A percentile compares a stretch with the other conserved stretches of the same genome.
Evolutionary conservation across 345 rosid genomes (phyloP).

Genomic region (Noccaea caerulescens): DNA sequence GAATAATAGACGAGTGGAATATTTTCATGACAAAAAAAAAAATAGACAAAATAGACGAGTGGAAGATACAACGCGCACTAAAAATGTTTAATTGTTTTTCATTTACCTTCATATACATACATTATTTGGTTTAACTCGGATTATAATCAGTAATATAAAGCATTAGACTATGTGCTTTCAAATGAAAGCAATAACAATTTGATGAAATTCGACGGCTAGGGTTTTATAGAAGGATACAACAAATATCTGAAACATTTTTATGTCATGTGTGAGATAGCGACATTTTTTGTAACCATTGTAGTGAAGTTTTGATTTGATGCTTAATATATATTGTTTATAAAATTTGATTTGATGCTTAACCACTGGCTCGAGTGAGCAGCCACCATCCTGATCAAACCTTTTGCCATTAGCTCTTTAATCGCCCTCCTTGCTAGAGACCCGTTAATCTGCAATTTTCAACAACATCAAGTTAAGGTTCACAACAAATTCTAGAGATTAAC

Average conservation of each 20-base stretch:
- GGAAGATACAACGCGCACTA: not conserved
- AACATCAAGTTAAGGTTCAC: not conserved
- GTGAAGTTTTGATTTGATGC: not conserved
- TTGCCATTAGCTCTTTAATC: slow-evolving; percentile 73
- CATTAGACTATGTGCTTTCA: not conserved
- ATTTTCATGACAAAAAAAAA: no score
- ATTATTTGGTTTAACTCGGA: not conserved
- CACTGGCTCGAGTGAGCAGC: slow-evolving; percentile 65
- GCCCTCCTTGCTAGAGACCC: slow-evolving; percentile 73
- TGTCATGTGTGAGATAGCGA: slow-evolving; percentile 10
- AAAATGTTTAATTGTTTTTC: not conserved
- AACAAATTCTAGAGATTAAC: not conserved
- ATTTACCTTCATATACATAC: not conserved
- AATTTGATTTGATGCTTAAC: no score
- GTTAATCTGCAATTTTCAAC: slow-evolving; percentile 42
- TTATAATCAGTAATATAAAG: not conserved
- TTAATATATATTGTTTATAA: not conserved
- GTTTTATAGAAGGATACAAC: not conserved
- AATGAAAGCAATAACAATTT: not conserved
- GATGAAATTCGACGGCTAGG: not conserved
- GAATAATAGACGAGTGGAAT: not conserved
- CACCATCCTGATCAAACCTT: slow-evolving; percentile 71
- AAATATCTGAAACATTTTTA: not conserved
- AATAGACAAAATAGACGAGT: not conserved
- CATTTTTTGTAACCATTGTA: slow-evolving; percentile 12